These are phyloP conservation scores for Kentomonas sorsogonicus DNA, from an alignment of 208 protist species.

Conservation along the genomic window DNA sequence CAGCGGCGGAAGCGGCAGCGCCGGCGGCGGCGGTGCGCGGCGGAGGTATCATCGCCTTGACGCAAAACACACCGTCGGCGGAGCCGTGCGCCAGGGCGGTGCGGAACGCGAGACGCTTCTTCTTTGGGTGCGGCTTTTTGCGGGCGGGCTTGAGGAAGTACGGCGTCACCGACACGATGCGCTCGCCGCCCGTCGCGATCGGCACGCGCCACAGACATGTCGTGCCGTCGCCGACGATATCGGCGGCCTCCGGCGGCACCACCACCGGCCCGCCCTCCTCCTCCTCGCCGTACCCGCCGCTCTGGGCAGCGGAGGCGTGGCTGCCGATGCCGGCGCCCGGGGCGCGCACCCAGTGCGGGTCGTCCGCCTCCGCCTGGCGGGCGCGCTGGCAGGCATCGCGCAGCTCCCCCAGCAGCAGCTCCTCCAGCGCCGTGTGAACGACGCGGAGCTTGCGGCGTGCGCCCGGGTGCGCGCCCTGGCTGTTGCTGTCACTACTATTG, in stretches of 20 bases:
- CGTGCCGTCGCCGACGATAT: constrained; percentile 39
- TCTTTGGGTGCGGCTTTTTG: constrained; percentile 32
- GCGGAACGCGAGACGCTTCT: constrained; percentile 22
- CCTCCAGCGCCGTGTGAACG: constrained; percentile 35
- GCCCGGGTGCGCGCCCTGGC: background rate
- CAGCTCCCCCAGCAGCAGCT: constrained; percentile 55
- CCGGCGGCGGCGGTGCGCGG: background rate
- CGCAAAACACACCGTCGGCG: constrained; percentile 18
- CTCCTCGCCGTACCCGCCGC: background rate
- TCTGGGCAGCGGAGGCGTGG: no score
- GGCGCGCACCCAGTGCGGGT: constrained; percentile 45
- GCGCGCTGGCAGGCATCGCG: constrained; percentile 42
- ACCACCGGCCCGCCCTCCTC: constrained; percentile 1
- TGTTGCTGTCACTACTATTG: no score
- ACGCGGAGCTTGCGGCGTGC: constrained; percentile 14
- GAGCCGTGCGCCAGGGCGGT: constrained; percentile 15
- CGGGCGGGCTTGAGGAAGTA: constrained; percentile 35
- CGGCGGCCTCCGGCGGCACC: constrained; percentile 19
- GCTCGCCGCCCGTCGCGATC: constrained; percentile 15
- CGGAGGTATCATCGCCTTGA: no score
- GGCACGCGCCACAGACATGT: constrained; percentile 51
- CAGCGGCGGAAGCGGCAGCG: background rate
- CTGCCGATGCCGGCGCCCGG: no score
- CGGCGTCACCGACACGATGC: constrained; percentile 48
- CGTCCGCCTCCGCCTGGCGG: constrained; percentile 29